phyloP scores from a whole-genome alignment of 2,329 filamentous ascomycete genomes.

The Aspergillus brasiliensis region DNA sequence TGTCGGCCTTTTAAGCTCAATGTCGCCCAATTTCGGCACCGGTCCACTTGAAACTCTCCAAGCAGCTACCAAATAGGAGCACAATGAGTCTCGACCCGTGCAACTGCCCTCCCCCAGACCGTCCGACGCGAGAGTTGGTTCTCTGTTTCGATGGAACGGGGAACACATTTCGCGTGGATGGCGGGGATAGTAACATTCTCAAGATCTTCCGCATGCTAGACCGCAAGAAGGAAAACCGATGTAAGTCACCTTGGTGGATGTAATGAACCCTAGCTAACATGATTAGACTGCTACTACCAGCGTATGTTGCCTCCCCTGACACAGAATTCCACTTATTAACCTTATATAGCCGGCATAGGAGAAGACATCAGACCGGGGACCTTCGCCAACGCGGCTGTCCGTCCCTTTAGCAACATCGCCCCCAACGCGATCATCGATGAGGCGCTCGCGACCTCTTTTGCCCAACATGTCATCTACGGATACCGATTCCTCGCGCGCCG shows the following conservation, averaged over 20 bases:
- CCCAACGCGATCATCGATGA: slow-evolving; percentile 16
- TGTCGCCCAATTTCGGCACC: background rate
- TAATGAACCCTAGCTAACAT: background rate
- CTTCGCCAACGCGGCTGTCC: slow-evolving; percentile 14
- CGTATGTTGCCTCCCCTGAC: slow-evolving; percentile 11
- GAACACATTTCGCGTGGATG: slow-evolving; percentile 41
- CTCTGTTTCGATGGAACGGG: slow-evolving; percentile 47
- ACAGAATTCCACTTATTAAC: background rate
- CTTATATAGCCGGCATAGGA: slow-evolving; percentile 21
- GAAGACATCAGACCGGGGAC: slow-evolving; percentile 16
- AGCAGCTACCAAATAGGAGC: background rate
- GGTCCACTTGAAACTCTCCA: background rate
- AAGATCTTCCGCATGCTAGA: slow-evolving; percentile 46
- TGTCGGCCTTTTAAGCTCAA: background rate
- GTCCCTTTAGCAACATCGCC: slow-evolving; percentile 13
- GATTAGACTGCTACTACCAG: slow-evolving; percentile 25
- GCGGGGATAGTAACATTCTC: slow-evolving; percentile 46
- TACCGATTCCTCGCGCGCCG: slow-evolving; percentile 25
- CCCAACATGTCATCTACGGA: slow-evolving; percentile 23
- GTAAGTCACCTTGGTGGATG: slow-evolving; percentile 9
- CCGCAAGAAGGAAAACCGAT: slow-evolving; percentile 28
- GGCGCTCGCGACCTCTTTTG: slow-evolving; percentile 21
- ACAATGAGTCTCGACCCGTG: background rate
- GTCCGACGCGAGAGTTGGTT: slow-evolving; percentile 26
- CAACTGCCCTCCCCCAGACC: background rate